phyloP scores from a whole-genome alignment of 2,329 filamentous ascomycete genomes.

The Nigrograna mackinnonii region DNA sequence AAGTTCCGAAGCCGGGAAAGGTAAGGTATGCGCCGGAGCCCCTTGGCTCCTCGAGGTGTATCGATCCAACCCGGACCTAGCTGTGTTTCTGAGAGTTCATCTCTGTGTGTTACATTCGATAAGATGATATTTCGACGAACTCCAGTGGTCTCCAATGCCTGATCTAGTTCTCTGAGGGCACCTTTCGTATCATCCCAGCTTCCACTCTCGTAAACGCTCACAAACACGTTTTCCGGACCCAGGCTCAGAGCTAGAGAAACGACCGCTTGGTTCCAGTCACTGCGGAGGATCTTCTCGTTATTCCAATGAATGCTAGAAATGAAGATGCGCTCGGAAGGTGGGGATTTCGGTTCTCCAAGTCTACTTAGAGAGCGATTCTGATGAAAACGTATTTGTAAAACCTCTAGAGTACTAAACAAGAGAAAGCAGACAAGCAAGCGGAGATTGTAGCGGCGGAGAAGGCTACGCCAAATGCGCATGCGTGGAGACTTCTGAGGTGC shows the following conservation, averaged over 20 bases:
- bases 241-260: conserved; percentile 59
- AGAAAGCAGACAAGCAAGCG: not conserved
- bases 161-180: conserved; percentile 61
- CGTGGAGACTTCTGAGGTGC: not conserved
- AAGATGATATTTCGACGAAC: conserved; percentile 61
- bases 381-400: not conserved
- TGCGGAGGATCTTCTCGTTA: conserved; percentile 61
- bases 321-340: conserved; percentile 53
- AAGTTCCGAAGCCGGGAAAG: conserved; percentile 66
- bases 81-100: conserved; percentile 35
- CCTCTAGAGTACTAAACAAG: not conserved
- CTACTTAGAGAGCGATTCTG: not conserved
- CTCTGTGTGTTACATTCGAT: conserved; percentile 55
- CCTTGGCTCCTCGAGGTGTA: conserved; percentile 51
- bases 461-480: not conserved
- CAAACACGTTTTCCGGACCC: conserved; percentile 67
- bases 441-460: not conserved
- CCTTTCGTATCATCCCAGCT: conserved; percentile 71
- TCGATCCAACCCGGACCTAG: conserved; percentile 62
- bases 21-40: conserved; percentile 70
- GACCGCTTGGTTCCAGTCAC: conserved; percentile 66
- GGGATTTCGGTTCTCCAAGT: not conserved
- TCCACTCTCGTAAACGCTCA: conserved; percentile 70
- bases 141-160: conserved; percentile 54
- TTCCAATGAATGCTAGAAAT: conserved; percentile 74